These are phyloP conservation scores for Capsaspora owczarzaki DNA, from an alignment of 78 protist species.

Conservation along the genomic window DNA sequence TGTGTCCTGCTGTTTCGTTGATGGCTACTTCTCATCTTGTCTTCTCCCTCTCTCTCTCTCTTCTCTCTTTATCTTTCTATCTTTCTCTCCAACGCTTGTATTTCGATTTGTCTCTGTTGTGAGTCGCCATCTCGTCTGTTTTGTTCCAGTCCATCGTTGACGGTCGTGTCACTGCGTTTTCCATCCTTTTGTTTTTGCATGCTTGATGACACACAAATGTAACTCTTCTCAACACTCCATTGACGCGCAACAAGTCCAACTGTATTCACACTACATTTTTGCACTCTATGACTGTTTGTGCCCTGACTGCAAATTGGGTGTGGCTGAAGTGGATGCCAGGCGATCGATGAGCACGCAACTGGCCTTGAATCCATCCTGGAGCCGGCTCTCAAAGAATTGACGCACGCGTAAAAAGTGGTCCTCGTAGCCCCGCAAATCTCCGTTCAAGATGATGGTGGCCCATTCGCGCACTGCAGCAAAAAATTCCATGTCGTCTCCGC, in stretches of 20 bases:
- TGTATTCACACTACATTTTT: too few relatives aligned
- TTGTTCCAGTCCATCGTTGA: too few relatives aligned
- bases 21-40: too few relatives aligned
- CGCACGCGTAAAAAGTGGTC: neutral
- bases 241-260: too few relatives aligned
- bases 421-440: constrained; percentile 14
- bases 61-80: neutral
- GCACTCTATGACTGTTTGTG: too few relatives aligned
- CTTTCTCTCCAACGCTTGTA: neutral
- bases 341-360: neutral
- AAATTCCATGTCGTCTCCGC: constrained; percentile 41
- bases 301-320: too few relatives aligned
- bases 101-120: neutral
- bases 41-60: neutral
- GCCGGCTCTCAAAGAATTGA: neutral
- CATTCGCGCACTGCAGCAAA: constrained; percentile 28
- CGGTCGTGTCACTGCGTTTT: too few relatives aligned
- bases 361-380: neutral
- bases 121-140: neutral
- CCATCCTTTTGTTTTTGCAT: too few relatives aligned
- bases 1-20: too few relatives aligned
- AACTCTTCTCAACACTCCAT: too few relatives aligned
- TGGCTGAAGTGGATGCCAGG: too few relatives aligned
- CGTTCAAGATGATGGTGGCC: constrained; percentile 27
- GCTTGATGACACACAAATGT: too few relatives aligned